These are phyloP conservation scores for Stachybotrys echinatus DNA, from an alignment of 2,329 filamentous ascomycete genomes.

Conservation along the genomic window DNA sequence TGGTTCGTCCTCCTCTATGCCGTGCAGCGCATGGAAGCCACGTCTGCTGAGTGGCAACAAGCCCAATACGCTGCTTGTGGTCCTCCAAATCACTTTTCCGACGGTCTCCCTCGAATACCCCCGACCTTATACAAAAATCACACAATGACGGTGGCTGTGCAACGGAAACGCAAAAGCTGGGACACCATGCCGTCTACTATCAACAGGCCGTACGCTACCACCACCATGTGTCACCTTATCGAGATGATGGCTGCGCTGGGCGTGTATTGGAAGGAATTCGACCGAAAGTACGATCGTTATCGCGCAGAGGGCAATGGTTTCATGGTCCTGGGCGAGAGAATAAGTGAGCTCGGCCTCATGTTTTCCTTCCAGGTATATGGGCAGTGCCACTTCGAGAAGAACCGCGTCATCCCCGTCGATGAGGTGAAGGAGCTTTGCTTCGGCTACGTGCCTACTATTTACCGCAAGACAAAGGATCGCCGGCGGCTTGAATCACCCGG, in stretches of 20 bases:
- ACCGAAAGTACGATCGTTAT: slow-evolving; percentile 43
- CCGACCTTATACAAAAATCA: slow-evolving; percentile 24
- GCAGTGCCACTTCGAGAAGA: slow-evolving; percentile 39
- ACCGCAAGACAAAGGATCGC: slow-evolving; percentile 31
- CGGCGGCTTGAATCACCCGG: slow-evolving; percentile 31
- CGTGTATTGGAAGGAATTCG: slow-evolving; percentile 55
- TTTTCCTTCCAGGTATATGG: slow-evolving; percentile 50
- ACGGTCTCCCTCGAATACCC: slow-evolving; percentile 14
- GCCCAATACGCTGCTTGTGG: slow-evolving; percentile 19
- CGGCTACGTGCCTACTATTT: slow-evolving; percentile 51
- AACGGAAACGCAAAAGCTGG: slow-evolving; percentile 42
- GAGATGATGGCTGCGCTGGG: slow-evolving; percentile 50
- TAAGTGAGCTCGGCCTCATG: slow-evolving; percentile 46
- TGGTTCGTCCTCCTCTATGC: slow-evolving; percentile 47
- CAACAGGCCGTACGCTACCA: slow-evolving; percentile 46
- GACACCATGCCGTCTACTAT: slow-evolving; percentile 45
- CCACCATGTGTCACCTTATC: slow-evolving; percentile 49
- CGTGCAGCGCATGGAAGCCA: slow-evolving; percentile 43
- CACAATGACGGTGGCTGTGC: slow-evolving; percentile 39
- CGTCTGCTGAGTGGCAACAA: slow-evolving; percentile 42
- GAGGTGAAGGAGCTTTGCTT: slow-evolving; percentile 51
- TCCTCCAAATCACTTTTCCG: slow-evolving; percentile 11
- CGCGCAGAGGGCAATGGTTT: slow-evolving; percentile 52
- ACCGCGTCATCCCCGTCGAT: slow-evolving; percentile 47
- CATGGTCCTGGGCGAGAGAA: slow-evolving; percentile 39